Evolutionary conservation across 345 rosid genomes (phyloP), one percentile per base, ranked within the genome.

Genomic region (Kandelia obovata): DNA sequence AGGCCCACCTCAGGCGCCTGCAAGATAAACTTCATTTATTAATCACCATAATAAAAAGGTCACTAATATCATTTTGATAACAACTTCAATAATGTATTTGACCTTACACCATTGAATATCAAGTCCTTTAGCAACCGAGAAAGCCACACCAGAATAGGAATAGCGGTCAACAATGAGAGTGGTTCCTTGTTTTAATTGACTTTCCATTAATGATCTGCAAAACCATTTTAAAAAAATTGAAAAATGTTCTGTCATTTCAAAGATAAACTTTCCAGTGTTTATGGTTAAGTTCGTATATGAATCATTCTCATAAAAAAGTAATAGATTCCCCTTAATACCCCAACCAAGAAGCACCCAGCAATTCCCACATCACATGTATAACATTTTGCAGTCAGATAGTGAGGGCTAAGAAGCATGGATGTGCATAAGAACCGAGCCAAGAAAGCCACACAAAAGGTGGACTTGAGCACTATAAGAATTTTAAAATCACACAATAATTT

Each of bases 81-180:
- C 2, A 67, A 62, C 16, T 3, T 71, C 53, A 52, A 66, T 30
- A 13, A 32, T 20, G 63, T 19, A 31, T 72, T 79, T 59, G 15
- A 87, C 92, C 91, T 94, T 91, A 74, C 99, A 95, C 97, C 96
- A 95, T 19, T 86, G 88, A 28, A 88, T 34, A 80, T 78, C 83
- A 16, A 94, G 90, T 75, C 96, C 98, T 83, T 91, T 94, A 28
- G 97, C 98, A 70, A 92, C 78, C 13, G 97, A 89, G 83, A 94
- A 91, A 53, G 96, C 98, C 34, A 89, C 96, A 47, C 97, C 96
- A 23, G 98, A 89, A 75, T 88, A 95, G 2, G 96, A 92, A 73
- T 95, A 92, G 55, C 96, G 96, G 67, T 95, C 97, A 23, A 92
- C 89, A 32, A 92, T 78, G 53, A 95, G 89, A 21, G 96, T 87